Percentiles rank a stretch among this genome's conserved stretches.
Evolutionary conservation across 2,329 filamentous ascomycete genomes (phyloP).

Genomic region (Stachybotrys elegans): DNA sequence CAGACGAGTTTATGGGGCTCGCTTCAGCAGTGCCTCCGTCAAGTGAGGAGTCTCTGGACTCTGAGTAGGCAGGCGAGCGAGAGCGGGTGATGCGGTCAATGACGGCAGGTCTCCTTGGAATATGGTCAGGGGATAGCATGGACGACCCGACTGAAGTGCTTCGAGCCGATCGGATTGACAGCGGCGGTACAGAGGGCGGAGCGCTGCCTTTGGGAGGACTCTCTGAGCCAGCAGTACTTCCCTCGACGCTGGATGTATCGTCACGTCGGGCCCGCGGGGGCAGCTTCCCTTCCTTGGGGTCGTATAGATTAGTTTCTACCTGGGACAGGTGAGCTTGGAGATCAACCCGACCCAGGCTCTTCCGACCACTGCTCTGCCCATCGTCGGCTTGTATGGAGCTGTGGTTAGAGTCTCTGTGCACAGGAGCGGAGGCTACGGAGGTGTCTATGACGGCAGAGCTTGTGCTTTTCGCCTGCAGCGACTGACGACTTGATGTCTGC

Average conservation of each 20-base stretch:
- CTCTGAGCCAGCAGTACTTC: slow-evolving; percentile 35
- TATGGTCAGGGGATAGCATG: slow-evolving; percentile 30
- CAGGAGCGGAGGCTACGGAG: slow-evolving; percentile 44
- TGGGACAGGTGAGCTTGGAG: slow-evolving; percentile 28
- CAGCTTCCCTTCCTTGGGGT: slow-evolving; percentile 29
- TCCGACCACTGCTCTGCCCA: slow-evolving; percentile 30
- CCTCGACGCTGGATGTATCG: slow-evolving; percentile 40
- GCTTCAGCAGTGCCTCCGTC: slow-evolving; percentile 53
- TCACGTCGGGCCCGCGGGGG: slow-evolving; percentile 32
- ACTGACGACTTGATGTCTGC: slow-evolving; percentile 30
- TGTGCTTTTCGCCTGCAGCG: slow-evolving; percentile 36
- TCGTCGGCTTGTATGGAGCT: slow-evolving; percentile 39
- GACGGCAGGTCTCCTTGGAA: slow-evolving; percentile 41
- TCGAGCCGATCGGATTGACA: slow-evolving; percentile 30
- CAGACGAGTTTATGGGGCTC: slow-evolving; percentile 53
- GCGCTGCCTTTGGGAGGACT: slow-evolving; percentile 34
- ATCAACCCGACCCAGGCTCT: slow-evolving; percentile 39
- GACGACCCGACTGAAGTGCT: slow-evolving; percentile 29
- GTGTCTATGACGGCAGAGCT: slow-evolving; percentile 35
- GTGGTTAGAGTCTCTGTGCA: slow-evolving; percentile 42
- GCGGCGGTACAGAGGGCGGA: slow-evolving; percentile 22
- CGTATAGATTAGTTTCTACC: slow-evolving; percentile 33
- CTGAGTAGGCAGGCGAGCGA: slow-evolving; percentile 33
- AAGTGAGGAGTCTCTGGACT: slow-evolving; percentile 54
- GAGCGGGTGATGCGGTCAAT: slow-evolving; percentile 51